A percentile compares a stretch with the other conserved stretches of the same genome.
These are phyloP conservation scores for Pilaira anomala DNA, from an alignment of 192 early-diverging fungal species.

Conservation along the genomic window DNA sequence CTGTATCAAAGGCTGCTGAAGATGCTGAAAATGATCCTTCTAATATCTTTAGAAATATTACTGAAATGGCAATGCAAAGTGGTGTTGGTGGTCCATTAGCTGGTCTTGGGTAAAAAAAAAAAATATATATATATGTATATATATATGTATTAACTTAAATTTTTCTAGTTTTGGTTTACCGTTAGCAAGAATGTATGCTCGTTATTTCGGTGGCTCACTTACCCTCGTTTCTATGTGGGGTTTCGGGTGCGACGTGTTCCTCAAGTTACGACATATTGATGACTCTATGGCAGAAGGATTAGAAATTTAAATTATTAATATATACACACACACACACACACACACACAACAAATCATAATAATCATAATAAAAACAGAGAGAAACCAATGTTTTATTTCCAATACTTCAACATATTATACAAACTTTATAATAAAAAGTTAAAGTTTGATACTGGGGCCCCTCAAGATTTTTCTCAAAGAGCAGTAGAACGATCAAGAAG, in stretches of 20 bases:
- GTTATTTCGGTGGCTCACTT: constrained; percentile 91
- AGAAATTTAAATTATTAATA: constrained; percentile 39
- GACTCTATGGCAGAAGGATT: constrained; percentile 48
- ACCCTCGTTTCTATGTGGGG: constrained; percentile 80
- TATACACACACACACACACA: no score
- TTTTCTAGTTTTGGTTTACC: constrained; percentile 64
- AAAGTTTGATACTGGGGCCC: no score
- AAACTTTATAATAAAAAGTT: no score
- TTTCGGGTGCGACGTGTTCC: constrained; percentile 90
- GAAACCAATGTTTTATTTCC: no score
- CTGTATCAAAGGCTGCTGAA: constrained; percentile 68
- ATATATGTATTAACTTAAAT: not conserved
- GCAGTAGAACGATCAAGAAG: no score
- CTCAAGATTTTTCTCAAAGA: no score
- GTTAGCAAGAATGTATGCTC: constrained; percentile 82
- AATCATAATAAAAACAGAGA: no score
- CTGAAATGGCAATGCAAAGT: constrained; percentile 77
- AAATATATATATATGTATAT: not conserved
- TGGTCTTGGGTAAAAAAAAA: constrained; percentile 52
- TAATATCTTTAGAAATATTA: constrained; percentile 71
- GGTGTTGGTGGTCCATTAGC: constrained; percentile 94
- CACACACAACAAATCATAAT: no score
- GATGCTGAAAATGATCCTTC: constrained; percentile 34
- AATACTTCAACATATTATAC: no score
- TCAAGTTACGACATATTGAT: constrained; percentile 85